Conservation (phyloP, 139 green algal species). For the Chlorella sp. region DNA sequence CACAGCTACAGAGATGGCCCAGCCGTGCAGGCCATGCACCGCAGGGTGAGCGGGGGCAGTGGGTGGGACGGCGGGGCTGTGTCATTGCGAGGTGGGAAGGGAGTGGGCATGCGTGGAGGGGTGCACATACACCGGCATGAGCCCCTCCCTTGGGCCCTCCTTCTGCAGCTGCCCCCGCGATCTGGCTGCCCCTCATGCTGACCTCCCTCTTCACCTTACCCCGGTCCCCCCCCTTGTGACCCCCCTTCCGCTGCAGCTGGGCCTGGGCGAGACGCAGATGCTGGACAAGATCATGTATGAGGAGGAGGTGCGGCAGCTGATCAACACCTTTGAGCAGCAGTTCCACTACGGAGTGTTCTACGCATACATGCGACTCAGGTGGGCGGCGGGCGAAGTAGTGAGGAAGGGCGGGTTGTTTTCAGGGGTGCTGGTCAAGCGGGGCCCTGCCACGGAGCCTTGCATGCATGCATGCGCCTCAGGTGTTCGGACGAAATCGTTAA, state of each 20-base stretch:
- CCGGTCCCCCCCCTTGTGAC: background rate
- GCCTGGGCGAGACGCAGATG: constrained; percentile 90
- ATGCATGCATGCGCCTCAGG: background rate
- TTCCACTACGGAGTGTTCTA: constrained; percentile 96
- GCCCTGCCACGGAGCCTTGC: background rate
- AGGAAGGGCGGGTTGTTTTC: background rate
- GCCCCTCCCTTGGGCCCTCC: background rate
- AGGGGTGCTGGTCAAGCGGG: background rate
- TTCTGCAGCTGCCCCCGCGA: background rate
- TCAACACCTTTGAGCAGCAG: constrained; percentile 90
- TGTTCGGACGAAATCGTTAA: too few relatives aligned
- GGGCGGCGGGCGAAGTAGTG: constrained; percentile 49
- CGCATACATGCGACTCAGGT: constrained; percentile 88
- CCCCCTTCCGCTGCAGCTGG: constrained; percentile 63
- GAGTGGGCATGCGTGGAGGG: too few relatives aligned
- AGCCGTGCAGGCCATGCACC: too few relatives aligned
- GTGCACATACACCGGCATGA: background rate
- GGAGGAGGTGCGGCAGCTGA: constrained; percentile 86
- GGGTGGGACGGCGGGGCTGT: too few relatives aligned
- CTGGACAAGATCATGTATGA: constrained; percentile 96
- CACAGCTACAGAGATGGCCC: too few relatives aligned
- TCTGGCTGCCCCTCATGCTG: background rate
- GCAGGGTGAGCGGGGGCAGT: too few relatives aligned
- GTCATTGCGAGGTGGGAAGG: too few relatives aligned
- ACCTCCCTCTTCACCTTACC: background rate